Percentiles rank a stretch among this genome's conserved stretches.
These are phyloP conservation scores for Solanum paucissectum DNA, from an alignment of 257 asterid species.

Conservation along the genomic window DNA sequence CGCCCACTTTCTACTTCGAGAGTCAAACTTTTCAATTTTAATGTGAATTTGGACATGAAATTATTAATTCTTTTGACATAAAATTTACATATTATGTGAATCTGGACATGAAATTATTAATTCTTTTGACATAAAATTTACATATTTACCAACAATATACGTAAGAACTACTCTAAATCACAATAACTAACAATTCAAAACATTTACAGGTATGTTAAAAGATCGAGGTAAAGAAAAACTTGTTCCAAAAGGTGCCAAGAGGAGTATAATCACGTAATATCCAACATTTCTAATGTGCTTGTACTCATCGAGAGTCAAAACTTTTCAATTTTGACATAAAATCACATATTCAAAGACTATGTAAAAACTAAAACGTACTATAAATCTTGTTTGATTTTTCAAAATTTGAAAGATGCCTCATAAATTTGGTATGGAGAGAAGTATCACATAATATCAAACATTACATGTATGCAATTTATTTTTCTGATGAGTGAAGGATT, in stretches of 20 bases:
- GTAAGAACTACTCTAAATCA: no score
- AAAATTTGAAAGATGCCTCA: neutral
- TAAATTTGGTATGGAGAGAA: neutral
- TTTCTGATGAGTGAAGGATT: neutral
- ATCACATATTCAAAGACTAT: no score
- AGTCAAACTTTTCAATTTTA: neutral
- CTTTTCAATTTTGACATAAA: neutral
- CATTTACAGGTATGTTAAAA: neutral
- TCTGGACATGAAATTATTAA: neutral
- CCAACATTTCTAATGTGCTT: neutral
- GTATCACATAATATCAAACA: neutral
- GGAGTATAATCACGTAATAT: neutral
- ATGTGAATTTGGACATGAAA: neutral
- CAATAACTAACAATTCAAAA: no score
- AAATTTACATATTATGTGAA: neutral
- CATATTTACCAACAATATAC: neutral
- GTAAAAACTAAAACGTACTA: no score
- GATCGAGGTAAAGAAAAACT: neutral
- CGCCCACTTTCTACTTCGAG: neutral
- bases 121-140: neutral
- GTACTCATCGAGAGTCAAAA: neutral
- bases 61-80: neutral
- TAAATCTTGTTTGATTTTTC: neutral
- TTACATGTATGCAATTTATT: neutral
- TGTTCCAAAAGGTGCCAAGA: neutral